These are phyloP conservation scores for Gypsophila paniculata DNA, from an alignment of 179 eudicot genomes.

Conservation along the genomic window DNA sequence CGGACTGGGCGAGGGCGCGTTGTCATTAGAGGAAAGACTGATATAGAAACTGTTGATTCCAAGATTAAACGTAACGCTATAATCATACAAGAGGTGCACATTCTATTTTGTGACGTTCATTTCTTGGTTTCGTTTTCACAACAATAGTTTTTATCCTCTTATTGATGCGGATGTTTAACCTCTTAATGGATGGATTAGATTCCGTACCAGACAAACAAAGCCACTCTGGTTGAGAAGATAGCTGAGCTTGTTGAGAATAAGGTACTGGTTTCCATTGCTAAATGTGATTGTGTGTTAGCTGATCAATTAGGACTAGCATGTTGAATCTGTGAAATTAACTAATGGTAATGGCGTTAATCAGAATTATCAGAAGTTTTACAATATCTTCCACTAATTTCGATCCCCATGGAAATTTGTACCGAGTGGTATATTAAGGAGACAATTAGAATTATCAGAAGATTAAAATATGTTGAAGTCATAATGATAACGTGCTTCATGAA, in stretches of 20 bases:
- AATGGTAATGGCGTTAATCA: background rate
- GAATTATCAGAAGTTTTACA: background rate
- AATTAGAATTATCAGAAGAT: too few relatives aligned
- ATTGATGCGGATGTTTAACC: constrained; percentile 7
- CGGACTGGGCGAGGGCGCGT: constrained; percentile 90
- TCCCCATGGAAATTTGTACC: background rate
- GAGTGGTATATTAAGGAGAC: background rate
- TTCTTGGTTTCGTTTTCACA: background rate
- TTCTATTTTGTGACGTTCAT: constrained; percentile 14
- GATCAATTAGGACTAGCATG: background rate
- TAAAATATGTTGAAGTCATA: too few relatives aligned
- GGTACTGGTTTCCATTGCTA: constrained; percentile 39
- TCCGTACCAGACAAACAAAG: constrained; percentile 95
- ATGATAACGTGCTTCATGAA: background rate
- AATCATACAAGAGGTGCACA: constrained; percentile 74
- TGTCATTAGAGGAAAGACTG: constrained; percentile 86
- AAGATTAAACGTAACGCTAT: constrained; percentile 72
- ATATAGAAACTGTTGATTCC: constrained; percentile 72
- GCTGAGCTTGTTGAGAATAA: constrained; percentile 87
- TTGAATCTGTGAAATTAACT: background rate
- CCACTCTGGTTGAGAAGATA: constrained; percentile 83
- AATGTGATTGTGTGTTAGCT: constrained; percentile 9
- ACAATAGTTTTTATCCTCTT: background rate
- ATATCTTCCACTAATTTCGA: background rate
- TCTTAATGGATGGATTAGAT: constrained; percentile 45